phyloP scores from a whole-genome alignment of 2,329 filamentous ascomycete genomes.

The Thermoascus crustaceus region DNA sequence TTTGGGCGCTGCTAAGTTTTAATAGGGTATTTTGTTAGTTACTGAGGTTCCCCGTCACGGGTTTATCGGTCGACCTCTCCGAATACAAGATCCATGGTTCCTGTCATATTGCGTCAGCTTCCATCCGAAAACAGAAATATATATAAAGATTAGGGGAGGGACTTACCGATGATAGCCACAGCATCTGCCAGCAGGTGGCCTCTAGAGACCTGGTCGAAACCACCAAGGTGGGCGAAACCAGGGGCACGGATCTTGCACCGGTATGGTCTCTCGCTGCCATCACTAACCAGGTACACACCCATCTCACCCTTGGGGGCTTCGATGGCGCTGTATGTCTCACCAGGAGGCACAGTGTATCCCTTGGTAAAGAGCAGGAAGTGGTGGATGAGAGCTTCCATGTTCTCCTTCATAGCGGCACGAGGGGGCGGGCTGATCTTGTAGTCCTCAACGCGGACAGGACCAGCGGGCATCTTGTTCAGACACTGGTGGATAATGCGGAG shows the following conservation, averaged over 20 bases:
- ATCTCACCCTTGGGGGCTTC: slow-evolving; percentile 99
- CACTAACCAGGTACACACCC: slow-evolving; percentile 93
- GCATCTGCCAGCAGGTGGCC: slow-evolving; percentile 94
- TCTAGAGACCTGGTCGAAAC: slow-evolving; percentile 87
- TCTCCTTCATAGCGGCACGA: slow-evolving; percentile 99
- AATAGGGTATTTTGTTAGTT: slow-evolving; percentile 14
- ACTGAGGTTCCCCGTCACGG: slow-evolving; percentile 7
- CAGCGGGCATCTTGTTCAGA: slow-evolving; percentile 95
- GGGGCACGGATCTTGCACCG: slow-evolving; percentile 95
- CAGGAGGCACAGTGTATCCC: slow-evolving; percentile 92
- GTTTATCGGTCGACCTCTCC: slow-evolving; percentile 55
- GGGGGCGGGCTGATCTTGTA: slow-evolving; percentile 97
- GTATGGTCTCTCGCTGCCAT: slow-evolving; percentile 93
- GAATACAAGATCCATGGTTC: slow-evolving; percentile 80
- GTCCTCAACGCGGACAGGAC: slow-evolving; percentile 91
- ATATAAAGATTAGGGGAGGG: neutral
- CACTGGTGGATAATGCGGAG: slow-evolving; percentile 98
- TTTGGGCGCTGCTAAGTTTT: slow-evolving; percentile 14
- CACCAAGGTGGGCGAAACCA: slow-evolving; percentile 88
- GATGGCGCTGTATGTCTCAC: slow-evolving; percentile 95
- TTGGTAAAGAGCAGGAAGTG: slow-evolving; percentile 99
- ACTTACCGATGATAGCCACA: slow-evolving; percentile 76
- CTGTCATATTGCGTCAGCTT: slow-evolving; percentile 19
- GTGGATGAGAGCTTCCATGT: slow-evolving; percentile 99
- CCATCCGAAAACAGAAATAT: neutral